Percentiles rank a stretch among this genome's conserved stretches.
Evolutionary conservation across 768 basidiomycete species (phyloP).

Genomic region (Clavaria fumosa): DNA sequence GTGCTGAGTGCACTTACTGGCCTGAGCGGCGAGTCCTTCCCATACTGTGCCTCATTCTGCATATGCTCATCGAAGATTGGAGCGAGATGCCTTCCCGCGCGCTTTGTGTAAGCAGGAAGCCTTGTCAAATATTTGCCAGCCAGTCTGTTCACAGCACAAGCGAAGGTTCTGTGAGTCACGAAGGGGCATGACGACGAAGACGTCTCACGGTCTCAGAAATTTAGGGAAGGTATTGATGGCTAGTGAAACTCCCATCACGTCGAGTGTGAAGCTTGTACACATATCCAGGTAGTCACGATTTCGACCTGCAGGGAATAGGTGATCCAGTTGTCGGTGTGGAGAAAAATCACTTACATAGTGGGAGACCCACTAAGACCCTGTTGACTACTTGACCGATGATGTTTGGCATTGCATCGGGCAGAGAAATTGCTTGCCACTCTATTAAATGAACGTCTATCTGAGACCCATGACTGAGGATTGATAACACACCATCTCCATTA

Average conservation of each 20-base stretch:
- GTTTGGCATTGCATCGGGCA: slow-evolving; percentile 9
- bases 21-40: slow-evolving; percentile 7
- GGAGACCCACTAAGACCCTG: slow-evolving; percentile 17
- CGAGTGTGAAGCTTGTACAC: slow-evolving; percentile 18
- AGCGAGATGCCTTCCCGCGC: slow-evolving; percentile 7
- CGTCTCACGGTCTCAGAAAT: slow-evolving; percentile 23
- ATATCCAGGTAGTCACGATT: slow-evolving; percentile 17
- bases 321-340: too few species aligned
- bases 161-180: too few species aligned
- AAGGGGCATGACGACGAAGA: too few species aligned
- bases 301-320: slow-evolving; percentile 12
- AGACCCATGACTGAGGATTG: too few species aligned
- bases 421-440: slow-evolving; percentile 12
- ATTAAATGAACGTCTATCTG: neutral
- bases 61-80: slow-evolving; percentile 7
- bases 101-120: slow-evolving; percentile 6
- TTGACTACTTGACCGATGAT: slow-evolving; percentile 15
- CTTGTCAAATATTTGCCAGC: slow-evolving; percentile 7
- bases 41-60: slow-evolving; percentile 3
- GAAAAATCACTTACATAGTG: slow-evolving; percentile 12
- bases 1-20: slow-evolving; percentile 7
- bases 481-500: slow-evolving; percentile 2
- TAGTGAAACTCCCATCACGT: slow-evolving; percentile 15
- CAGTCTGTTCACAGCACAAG: too few species aligned
- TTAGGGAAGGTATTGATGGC: slow-evolving; percentile 20